Evolutionary conservation across 2,329 filamentous ascomycete species (phyloP).

Genomic region (Purpureocillium takamizusanense): DNA sequence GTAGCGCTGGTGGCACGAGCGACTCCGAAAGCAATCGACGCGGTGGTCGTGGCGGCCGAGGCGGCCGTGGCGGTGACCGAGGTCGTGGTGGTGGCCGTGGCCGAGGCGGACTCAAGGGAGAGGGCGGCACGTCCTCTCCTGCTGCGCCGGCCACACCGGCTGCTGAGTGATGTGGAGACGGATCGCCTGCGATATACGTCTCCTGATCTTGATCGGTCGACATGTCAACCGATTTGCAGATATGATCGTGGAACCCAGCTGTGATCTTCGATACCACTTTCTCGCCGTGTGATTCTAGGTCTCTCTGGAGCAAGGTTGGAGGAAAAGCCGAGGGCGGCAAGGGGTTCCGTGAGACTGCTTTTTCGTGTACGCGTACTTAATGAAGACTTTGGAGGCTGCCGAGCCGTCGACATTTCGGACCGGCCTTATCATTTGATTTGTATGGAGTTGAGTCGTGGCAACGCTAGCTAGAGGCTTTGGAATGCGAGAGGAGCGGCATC

Average conservation of each 20-base stretch:
- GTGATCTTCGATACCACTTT: slow-evolving; percentile 3
- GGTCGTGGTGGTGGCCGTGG: slow-evolving; percentile 49
- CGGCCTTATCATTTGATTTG: slow-evolving; percentile 20
- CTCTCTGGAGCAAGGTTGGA: slow-evolving; percentile 10
- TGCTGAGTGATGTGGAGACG: slow-evolving; percentile 16
- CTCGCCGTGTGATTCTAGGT: slow-evolving; percentile 9
- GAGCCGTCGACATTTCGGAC: slow-evolving; percentile 16
- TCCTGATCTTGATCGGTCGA: not conserved
- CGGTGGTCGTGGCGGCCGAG: slow-evolving; percentile 45
- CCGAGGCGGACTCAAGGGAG: slow-evolving; percentile 49
- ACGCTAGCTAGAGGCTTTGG: not conserved
- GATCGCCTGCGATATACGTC: not conserved
- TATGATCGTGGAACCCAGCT: not conserved
- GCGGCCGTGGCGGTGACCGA: slow-evolving; percentile 45
- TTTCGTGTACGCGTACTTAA: slow-evolving; percentile 25
- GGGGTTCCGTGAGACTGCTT: slow-evolving; percentile 5
- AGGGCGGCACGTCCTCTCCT: slow-evolving; percentile 44
- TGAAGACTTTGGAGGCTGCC: slow-evolving; percentile 21
- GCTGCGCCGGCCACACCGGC: slow-evolving; percentile 43
- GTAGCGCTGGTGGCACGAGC: slow-evolving; percentile 71
- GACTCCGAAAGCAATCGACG: slow-evolving; percentile 52
- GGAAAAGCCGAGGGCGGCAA: slow-evolving; percentile 5
- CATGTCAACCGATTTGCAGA: not conserved
- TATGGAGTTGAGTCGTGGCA: slow-evolving; percentile 19
- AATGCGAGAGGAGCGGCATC: not conserved